Evolutionary conservation across 2,329 filamentous ascomycete species (phyloP), one percentile per base, ranked within the genome.

Genomic region (Claviceps sp.): DNA sequence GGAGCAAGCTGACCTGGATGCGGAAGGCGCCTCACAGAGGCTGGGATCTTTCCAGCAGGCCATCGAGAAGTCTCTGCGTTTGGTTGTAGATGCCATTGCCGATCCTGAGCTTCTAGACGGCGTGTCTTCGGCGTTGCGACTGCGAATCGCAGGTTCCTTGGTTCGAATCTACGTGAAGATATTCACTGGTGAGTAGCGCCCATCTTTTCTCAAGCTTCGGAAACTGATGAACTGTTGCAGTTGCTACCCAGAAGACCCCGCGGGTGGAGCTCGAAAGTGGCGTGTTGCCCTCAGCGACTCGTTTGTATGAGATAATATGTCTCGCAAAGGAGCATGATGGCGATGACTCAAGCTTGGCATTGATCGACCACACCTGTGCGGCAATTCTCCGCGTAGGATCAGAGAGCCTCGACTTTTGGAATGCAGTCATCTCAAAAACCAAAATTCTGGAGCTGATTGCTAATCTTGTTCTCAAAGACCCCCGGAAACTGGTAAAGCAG

Each of bases 51-150:
- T 45, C 58, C 7, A 56, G 60, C 16, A 57, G 60, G 18, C 58
- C 49, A 2, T 67, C 65, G 44, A 55, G 64, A 72, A 70, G 55
- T 72, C 72, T 2, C 65, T 84, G 52, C 69, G 67, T 6, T 69
- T 85, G 30, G 66, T 85, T 22, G 74, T 83, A 36, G 69, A 75
- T 18, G 81, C 82, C 6, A 73, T 88, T 48, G 79, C 76, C 13
- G 76, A 83, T 53, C 67, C 73, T 24, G 70, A 76, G 20, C 69
- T 84, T 54, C 66, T 77, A 14, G 69, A 72, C 8, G 65, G 58
- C n/a, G 54, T 59, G 34, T 58, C 59, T 5, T 16, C 54, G 34
- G 7, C 43, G 16, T 53, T 66, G 43, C 61, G 59, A 22, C 53
- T 65, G 11, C 60, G 60, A 44, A 55, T 67, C 14, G 59, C 60